These are phyloP conservation scores for Escallonia herrerae DNA, from an alignment of 129 eudicot species.

Conservation along the genomic window DNA sequence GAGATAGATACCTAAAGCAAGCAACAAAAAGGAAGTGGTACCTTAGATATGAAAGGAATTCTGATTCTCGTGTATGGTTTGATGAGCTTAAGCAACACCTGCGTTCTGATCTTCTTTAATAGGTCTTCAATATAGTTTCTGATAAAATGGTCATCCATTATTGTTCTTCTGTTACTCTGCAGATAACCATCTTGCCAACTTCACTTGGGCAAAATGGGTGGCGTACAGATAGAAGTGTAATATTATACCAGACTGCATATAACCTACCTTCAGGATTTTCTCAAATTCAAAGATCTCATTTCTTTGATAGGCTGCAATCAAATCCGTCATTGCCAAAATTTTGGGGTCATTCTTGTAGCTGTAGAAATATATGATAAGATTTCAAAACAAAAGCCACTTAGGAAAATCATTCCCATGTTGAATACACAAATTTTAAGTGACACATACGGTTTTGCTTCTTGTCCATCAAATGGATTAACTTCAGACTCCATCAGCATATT, in stretches of 20 bases:
- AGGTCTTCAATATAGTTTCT: constrained; percentile 96
- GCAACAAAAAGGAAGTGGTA: constrained; percentile 2
- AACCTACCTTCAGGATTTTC: constrained; percentile 80
- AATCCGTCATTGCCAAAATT: constrained; percentile 93
- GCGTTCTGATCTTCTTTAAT: constrained; percentile 88
- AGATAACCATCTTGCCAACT: neutral
- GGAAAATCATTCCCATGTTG: too few species aligned
- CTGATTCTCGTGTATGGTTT: constrained; percentile 98
- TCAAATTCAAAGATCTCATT: constrained; percentile 98
- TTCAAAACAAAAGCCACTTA: too few species aligned
- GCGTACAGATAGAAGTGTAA: neutral
- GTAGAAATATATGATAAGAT: too few species aligned
- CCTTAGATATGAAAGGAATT: constrained; percentile 96
- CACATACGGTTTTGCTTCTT: constrained; percentile 98
- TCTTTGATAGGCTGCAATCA: constrained; percentile 96
- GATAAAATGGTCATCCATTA: constrained; percentile 95
- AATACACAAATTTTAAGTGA: neutral
- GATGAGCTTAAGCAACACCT: constrained; percentile 92
- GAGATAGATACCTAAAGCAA: too few species aligned
- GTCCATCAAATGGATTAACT: constrained; percentile 98
- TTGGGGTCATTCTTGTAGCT: constrained; percentile 97
- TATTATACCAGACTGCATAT: neutral
- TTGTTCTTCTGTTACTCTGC: constrained; percentile 96
- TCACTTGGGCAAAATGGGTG: neutral
- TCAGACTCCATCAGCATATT: constrained; percentile 99